A percentile compares a stretch with the other conserved stretches of the same genome.
phyloP scores from a whole-genome alignment of 345 rosid species.

The Salix suchowensis region DNA sequence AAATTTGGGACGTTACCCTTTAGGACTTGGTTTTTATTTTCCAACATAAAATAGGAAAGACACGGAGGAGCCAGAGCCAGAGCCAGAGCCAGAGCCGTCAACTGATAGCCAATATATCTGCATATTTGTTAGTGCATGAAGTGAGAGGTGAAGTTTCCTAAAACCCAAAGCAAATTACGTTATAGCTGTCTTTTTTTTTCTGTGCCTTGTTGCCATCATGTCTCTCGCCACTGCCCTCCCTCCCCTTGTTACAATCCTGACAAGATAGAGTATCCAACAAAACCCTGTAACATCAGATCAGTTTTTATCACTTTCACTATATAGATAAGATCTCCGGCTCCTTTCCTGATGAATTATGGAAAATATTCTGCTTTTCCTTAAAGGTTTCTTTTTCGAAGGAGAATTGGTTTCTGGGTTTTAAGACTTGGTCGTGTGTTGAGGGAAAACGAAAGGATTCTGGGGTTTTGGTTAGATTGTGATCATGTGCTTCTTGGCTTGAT shows the following conservation, averaged over 20 bases:
- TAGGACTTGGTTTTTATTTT: neutral
- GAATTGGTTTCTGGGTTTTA: neutral
- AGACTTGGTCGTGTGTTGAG: neutral
- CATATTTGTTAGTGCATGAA: conserved; percentile 11
- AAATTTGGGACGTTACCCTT: neutral
- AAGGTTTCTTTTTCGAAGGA: neutral
- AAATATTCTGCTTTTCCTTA: neutral
- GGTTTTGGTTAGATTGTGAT: neutral
- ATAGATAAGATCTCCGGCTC: neutral
- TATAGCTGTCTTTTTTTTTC: conserved; percentile 7
- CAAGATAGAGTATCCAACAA: neutral
- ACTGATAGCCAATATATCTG: neutral
- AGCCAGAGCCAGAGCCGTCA: neutral
- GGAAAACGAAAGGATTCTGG: neutral
- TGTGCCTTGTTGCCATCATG: conserved; percentile 4
- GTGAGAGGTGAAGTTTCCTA: conserved; percentile 7
- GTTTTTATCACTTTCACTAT: neutral
- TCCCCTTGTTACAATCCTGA: neutral
- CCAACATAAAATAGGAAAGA: neutral
- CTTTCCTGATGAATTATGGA: neutral
- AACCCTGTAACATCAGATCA: neutral
- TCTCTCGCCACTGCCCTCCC: neutral
- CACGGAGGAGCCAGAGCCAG: neutral
- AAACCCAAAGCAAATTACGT: conserved; percentile 3
- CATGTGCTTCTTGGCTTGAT: neutral